Conservation (phyloP, 1,284 basidiomycete species). For the Cerioporus squamosus region DNA sequence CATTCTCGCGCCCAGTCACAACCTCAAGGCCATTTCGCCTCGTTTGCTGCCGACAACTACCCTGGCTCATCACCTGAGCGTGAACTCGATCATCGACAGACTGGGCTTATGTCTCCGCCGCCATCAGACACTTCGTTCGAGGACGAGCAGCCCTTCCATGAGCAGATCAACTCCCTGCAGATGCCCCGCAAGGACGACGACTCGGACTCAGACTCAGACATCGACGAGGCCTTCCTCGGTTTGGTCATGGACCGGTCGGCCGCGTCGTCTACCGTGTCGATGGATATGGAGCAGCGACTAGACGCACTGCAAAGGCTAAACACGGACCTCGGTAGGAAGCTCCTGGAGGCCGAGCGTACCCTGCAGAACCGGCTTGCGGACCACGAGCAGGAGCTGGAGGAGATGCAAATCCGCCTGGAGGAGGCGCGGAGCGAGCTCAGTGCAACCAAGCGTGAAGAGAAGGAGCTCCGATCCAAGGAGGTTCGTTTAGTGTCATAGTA, state of each 20-base stretch:
- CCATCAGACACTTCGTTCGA: conserved; percentile 42
- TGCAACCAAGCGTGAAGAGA: conserved; percentile 83
- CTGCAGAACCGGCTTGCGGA: conserved; percentile 69
- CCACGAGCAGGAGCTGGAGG: conserved; percentile 78
- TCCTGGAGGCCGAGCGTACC: conserved; percentile 72
- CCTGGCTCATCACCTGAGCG: conserved; percentile 33
- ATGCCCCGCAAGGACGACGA: conserved; percentile 40
- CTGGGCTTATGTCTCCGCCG: conserved; percentile 36
- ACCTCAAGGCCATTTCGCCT: conserved; percentile 37
- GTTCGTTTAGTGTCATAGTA: conserved; percentile 47
- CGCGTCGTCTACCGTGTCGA: conserved; percentile 60
- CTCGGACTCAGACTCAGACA: conserved; percentile 47
- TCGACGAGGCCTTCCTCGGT: conserved; percentile 56
- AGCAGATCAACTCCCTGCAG: conserved; percentile 42
- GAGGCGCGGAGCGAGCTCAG: conserved; percentile 75
- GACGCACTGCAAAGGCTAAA: conserved; percentile 77
- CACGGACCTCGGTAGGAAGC: conserved; percentile 69
- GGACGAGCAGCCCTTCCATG: conserved; percentile 34
- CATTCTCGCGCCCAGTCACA: conserved; percentile 64
- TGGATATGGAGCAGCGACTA: conserved; percentile 67
- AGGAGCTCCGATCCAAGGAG: conserved; percentile 85
- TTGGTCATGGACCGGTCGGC: conserved; percentile 62
- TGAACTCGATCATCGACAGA: conserved; percentile 16
- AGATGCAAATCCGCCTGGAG: conserved; percentile 74
- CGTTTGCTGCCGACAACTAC: conserved; percentile 39